Evolutionary conservation across 2,329 filamentous ascomycete genomes (phyloP).

Genomic region (Diaporthe ampelina): DNA sequence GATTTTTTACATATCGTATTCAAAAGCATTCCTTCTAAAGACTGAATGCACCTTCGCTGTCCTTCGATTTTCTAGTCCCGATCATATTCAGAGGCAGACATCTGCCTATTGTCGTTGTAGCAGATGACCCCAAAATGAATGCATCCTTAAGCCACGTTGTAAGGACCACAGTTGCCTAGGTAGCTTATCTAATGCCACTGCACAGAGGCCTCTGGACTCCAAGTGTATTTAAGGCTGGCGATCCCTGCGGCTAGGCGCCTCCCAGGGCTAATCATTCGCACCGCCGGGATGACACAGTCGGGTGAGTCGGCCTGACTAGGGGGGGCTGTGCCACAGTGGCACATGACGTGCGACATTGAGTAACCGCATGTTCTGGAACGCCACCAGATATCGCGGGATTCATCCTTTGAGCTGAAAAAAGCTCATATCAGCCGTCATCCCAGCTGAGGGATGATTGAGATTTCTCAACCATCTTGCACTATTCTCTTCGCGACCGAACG

Average conservation of each 20-base stretch:
- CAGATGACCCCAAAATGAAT: not conserved
- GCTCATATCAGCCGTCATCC: not conserved
- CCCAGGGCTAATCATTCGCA: not conserved
- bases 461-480: not conserved
- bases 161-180: not conserved
- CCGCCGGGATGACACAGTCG: constrained; percentile 5
- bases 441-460: not conserved
- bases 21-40: too few relatives aligned
- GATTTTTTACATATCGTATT: not conserved
- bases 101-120: not conserved
- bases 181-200: not conserved
- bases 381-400: not conserved
- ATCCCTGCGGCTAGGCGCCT: constrained; percentile 15
- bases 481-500: not conserved
- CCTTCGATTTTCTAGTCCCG: not conserved
- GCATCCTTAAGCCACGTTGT: not conserved
- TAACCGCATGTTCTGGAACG: not conserved
- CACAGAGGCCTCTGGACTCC: constrained; percentile 22
- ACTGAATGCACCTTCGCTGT: not conserved
- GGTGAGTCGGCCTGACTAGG: not conserved
- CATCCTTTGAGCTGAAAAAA: not conserved
- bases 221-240: constrained; percentile 24
- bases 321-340: constrained; percentile 12
- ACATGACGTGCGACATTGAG: constrained; percentile 4
- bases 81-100: not conserved